A percentile compares a stretch with the other conserved stretches of the same genome.
Conservation (phyloP, 805 yeast genomes). For the Blastobotrys americana region DNA sequence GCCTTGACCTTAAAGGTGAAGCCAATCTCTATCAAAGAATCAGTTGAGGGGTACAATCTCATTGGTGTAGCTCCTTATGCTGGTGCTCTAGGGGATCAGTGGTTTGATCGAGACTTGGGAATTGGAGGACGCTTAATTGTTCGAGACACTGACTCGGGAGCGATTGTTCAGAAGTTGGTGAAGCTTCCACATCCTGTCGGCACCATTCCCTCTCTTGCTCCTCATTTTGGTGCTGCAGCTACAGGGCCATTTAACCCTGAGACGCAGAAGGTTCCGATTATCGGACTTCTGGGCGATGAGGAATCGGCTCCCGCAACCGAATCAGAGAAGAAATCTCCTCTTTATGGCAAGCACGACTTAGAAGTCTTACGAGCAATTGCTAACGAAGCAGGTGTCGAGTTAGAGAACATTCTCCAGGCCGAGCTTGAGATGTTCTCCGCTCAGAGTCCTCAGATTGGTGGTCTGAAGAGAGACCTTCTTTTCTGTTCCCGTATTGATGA, state of each 20-base stretch:
- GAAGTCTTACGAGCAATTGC: constrained; percentile 61
- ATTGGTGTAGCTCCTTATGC: constrained; percentile 78
- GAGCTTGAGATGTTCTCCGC: constrained; percentile 76
- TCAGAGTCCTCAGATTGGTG: constrained; percentile 69
- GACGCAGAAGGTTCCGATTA: constrained; percentile 66
- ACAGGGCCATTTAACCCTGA: constrained; percentile 63
- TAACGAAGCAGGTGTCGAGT: constrained; percentile 46
- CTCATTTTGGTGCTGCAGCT: constrained; percentile 68
- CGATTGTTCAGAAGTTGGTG: constrained; percentile 24
- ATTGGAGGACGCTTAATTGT: constrained; percentile 68
- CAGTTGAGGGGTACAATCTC: constrained; percentile 64
- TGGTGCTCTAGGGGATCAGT: constrained; percentile 53
- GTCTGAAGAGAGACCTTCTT: constrained; percentile 62
- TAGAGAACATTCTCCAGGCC: constrained; percentile 54
- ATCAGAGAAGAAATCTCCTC: constrained; percentile 53
- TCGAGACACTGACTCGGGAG: constrained; percentile 29
- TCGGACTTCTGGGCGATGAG: constrained; percentile 44
- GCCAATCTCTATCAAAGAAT: constrained; percentile 53
- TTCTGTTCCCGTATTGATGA: constrained; percentile 81
- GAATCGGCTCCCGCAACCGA: constrained; percentile 43
- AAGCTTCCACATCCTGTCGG: constrained; percentile 43
- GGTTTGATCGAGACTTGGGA: constrained; percentile 83
- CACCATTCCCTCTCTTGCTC: constrained; percentile 72
- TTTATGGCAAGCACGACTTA: constrained; percentile 60
- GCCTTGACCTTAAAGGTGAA: constrained; percentile 59